A percentile compares a stretch with the other conserved stretches of the same genome.
phyloP scores from a whole-genome alignment of 768 basidiomycete genomes.

The Ephemerocybe angulata region DNA sequence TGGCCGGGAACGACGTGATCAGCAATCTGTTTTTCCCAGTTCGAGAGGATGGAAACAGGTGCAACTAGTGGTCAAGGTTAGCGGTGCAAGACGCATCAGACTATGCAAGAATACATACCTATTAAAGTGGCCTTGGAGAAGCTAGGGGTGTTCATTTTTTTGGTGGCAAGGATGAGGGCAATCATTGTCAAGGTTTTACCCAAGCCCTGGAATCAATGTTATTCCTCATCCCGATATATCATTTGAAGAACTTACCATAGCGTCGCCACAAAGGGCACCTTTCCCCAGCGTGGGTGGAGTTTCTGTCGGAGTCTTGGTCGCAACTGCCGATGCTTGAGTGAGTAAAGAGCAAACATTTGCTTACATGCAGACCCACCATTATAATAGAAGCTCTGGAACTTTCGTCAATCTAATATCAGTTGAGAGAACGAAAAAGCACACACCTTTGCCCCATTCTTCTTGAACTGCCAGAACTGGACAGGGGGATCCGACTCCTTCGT shows the following conservation, averaged over 20 bases:
- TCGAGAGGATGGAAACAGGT: constrained; percentile 80
- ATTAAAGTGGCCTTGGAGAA: constrained; percentile 75
- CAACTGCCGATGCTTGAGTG: constrained; percentile 41
- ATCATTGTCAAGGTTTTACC: constrained; percentile 91
- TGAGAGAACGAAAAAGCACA: constrained; percentile 10
- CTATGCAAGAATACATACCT: constrained; percentile 41
- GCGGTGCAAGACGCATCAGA: not conserved
- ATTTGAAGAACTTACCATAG: constrained; percentile 55
- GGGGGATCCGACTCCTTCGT: constrained; percentile 61
- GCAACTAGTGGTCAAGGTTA: constrained; percentile 45
- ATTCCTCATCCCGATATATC: not conserved
- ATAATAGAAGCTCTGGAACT: constrained; percentile 55
- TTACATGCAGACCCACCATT: constrained; percentile 46
- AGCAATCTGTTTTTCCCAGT: constrained; percentile 82
- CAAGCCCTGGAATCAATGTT: constrained; percentile 34
- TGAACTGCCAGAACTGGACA: constrained; percentile 87
- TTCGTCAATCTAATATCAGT: not conserved
- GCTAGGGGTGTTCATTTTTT: constrained; percentile 51
- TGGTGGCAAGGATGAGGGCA: constrained; percentile 75
- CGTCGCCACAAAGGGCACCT: constrained; percentile 87
- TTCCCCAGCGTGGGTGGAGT: constrained; percentile 62
- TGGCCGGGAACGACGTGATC: constrained; percentile 62
- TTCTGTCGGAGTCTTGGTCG: constrained; percentile 76
- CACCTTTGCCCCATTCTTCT: constrained; percentile 54
- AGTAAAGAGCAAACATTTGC: not conserved